Percentiles rank a stretch among this genome's conserved stretches.
phyloP scores from a whole-genome alignment of 2,329 filamentous ascomycete genomes.

The Claviceps purpurea region DNA sequence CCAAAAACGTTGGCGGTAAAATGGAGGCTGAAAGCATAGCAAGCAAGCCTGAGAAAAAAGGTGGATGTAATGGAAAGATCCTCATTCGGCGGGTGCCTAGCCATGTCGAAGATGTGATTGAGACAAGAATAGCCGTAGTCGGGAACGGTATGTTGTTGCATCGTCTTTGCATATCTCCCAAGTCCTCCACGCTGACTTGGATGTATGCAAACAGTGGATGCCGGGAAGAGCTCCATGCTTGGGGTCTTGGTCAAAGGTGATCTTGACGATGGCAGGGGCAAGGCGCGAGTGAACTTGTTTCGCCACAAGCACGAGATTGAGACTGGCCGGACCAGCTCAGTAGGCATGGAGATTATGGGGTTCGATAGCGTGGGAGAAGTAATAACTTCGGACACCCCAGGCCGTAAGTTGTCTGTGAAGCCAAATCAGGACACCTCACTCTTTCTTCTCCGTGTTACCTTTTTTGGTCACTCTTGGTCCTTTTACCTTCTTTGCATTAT shows the following conservation, averaged over 20 bases:
- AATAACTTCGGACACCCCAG: conserved; percentile 67
- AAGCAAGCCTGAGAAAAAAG: conserved; percentile 48
- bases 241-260: conserved; percentile 92
- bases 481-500: too few relatives aligned
- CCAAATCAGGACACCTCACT: neutral
- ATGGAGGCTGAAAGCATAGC: conserved; percentile 51
- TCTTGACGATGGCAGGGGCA: conserved; percentile 86
- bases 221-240: conserved; percentile 91
- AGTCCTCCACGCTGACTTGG: neutral
- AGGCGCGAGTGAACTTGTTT: conserved; percentile 89
- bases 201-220: conserved; percentile 51
- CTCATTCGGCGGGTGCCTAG: conserved; percentile 64
- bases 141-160: conserved; percentile 55
- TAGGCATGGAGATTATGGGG: conserved; percentile 98
- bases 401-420: conserved; percentile 42
- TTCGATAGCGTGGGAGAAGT: conserved; percentile 82
- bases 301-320: conserved; percentile 97
- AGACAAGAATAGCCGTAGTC: conserved; percentile 91
- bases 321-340: conserved; percentile 85
- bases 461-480: too few relatives aligned
- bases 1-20: conserved; percentile 75
- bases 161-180: too few relatives aligned
- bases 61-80: conserved; percentile 70
- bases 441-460: neutral
- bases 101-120: conserved; percentile 75